Conservation (phyloP, 441 rosid genomes). For the Aleurites moluccanus region DNA sequence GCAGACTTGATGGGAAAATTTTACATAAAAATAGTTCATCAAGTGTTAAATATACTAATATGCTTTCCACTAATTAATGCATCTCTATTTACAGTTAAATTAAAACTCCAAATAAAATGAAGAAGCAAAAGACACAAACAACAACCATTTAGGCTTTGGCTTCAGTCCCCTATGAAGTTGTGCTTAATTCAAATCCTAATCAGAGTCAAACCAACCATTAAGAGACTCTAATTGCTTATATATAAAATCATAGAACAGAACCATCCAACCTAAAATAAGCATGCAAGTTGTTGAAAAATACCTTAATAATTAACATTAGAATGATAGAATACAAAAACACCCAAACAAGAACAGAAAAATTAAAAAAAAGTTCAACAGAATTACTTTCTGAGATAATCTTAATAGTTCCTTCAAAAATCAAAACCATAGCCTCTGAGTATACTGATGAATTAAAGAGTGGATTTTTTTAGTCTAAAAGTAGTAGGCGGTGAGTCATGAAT, state of each 20-base stretch:
- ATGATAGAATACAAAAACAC: background rate
- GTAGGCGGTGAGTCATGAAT: background rate
- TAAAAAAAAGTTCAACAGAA: background rate
- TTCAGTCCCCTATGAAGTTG: too few relatives aligned
- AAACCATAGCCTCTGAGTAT: constrained; percentile 1
- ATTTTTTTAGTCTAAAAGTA: background rate
- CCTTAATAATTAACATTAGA: background rate
- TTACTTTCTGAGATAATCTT: constrained; percentile 6
- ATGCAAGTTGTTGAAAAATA: background rate
- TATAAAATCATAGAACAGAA: too few relatives aligned
- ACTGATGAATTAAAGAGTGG: too few relatives aligned
- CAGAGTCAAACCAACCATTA: too few relatives aligned
- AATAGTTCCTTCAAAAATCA: constrained; percentile 11
- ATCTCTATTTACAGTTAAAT: too few relatives aligned
- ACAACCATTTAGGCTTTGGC: too few relatives aligned
- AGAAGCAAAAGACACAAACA: too few relatives aligned
- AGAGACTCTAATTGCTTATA: too few relatives aligned
- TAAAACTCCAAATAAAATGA: too few relatives aligned
- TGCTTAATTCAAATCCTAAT: too few relatives aligned
- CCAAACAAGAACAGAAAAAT: background rate
- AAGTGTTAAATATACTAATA: background rate
- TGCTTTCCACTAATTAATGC: background rate
- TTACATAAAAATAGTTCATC: background rate
- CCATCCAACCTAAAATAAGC: too few relatives aligned
- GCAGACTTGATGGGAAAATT: background rate